These are phyloP conservation scores for Acacia concinna DNA, from an alignment of 331 rosid species.

Conservation along the genomic window DNA sequence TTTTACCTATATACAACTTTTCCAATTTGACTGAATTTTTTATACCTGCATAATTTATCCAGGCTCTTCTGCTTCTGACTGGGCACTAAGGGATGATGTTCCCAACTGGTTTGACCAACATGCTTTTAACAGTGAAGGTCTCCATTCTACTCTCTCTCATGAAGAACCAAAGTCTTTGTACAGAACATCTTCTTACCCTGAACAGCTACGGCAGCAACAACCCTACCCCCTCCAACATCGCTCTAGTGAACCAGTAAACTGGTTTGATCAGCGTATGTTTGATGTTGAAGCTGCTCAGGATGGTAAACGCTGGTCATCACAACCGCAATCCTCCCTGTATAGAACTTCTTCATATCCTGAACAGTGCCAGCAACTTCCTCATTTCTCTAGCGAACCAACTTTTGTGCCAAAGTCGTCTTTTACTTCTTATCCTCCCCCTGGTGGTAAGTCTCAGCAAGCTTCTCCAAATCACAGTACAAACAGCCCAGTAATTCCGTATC, in stretches of 20 bases:
- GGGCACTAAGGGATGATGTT: slow-evolving; percentile 64
- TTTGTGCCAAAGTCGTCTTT: slow-evolving; percentile 69
- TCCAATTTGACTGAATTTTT: slow-evolving; percentile 19
- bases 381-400: slow-evolving; percentile 72
- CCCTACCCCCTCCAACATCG: slow-evolving; percentile 47
- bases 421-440: slow-evolving; percentile 82
- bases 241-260: slow-evolving; percentile 74
- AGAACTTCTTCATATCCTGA: slow-evolving; percentile 93
- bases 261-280: slow-evolving; percentile 65
- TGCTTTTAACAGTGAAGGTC: slow-evolving; percentile 62
- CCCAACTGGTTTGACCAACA: slow-evolving; percentile 71
- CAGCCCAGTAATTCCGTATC: slow-evolving; percentile 60
- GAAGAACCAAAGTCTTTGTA: slow-evolving; percentile 60
- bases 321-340: slow-evolving; percentile 66
- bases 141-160: slow-evolving; percentile 45
- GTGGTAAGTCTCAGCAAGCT: slow-evolving; percentile 60
- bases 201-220: slow-evolving; percentile 63
- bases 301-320: slow-evolving; percentile 93
- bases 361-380: slow-evolving; percentile 63
- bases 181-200: slow-evolving; percentile 90
- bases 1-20: background rate
- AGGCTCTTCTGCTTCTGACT: slow-evolving; percentile 75
- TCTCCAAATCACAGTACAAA: slow-evolving; percentile 70
- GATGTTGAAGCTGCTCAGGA: slow-evolving; percentile 59
- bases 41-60: slow-evolving; percentile 31